Percentiles rank a stretch among this genome's conserved stretches.
Evolutionary conservation across 352 stramenopile species (phyloP).

Genomic region (Globisporangium nagaii): DNA sequence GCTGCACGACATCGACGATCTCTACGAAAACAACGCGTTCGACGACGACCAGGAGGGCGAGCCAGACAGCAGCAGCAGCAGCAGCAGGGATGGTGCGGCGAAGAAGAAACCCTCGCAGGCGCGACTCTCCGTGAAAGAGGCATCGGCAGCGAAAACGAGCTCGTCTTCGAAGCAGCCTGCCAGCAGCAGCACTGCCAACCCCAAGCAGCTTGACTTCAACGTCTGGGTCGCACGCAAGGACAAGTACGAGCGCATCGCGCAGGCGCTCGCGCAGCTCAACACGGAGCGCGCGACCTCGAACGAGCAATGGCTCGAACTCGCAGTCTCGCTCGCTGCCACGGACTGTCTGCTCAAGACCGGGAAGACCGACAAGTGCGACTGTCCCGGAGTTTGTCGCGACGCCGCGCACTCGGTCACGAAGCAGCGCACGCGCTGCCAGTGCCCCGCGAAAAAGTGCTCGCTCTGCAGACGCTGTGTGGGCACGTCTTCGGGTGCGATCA

Average conservation of each 20-base stretch:
- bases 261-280: conserved; percentile 57
- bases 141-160: background rate
- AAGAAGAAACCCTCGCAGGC: background rate
- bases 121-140: background rate
- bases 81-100: conserved; percentile 8
- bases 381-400: conserved; percentile 57
- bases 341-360: conserved; percentile 76
- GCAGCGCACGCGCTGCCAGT: conserved; percentile 74
- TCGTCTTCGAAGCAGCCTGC: background rate
- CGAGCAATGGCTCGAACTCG: conserved; percentile 68
- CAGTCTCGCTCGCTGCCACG: conserved; percentile 67
- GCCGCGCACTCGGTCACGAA: conserved; percentile 54
- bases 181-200: background rate
- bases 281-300: conserved; percentile 48
- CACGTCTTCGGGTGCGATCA: conserved; percentile 52
- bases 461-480: conserved; percentile 63
- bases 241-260: conserved; percentile 77
- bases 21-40: conserved; percentile 79
- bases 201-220: conserved; percentile 58
- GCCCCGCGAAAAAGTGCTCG: conserved; percentile 74
- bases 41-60: conserved; percentile 40
- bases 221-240: conserved; percentile 84
- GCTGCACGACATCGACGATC: conserved; percentile 62
- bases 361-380: conserved; percentile 66
- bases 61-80: conserved; percentile 5